Conservation (phyloP, 2,329 filamentous ascomycete genomes). For the Pseudocercospora fijiensis region DNA sequence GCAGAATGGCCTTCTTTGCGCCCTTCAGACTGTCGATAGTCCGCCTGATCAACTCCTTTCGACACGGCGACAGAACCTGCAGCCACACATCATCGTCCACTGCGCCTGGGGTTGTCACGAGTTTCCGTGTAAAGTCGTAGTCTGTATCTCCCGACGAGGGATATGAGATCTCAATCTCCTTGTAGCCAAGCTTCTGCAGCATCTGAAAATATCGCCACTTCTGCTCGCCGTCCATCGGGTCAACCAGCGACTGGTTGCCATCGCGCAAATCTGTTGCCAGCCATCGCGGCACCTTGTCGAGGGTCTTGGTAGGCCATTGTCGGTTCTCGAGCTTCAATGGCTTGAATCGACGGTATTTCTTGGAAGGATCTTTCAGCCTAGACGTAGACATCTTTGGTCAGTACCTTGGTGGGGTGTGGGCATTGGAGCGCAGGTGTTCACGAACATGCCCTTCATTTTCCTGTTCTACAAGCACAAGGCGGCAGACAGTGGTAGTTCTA, state of each 20-base stretch:
- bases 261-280: conserved; percentile 85
- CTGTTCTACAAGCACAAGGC: not conserved
- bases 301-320: conserved; percentile 79
- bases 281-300: conserved; percentile 87
- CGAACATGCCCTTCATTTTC: conserved; percentile 2
- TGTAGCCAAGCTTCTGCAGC: conserved; percentile 89
- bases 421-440: not conserved
- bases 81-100: conserved; percentile 88
- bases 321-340: conserved; percentile 66
- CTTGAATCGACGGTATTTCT: conserved; percentile 71
- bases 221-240: conserved; percentile 95
- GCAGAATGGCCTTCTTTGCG: conserved; percentile 88
- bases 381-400: conserved; percentile 15
- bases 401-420: conserved; percentile 2
- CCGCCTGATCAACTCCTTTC: conserved; percentile 82
- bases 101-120: conserved; percentile 79
- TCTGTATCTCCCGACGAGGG: conserved; percentile 92
- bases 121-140: conserved; percentile 86
- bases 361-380: conserved; percentile 61
- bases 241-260: conserved; percentile 88
- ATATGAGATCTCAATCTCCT: conserved; percentile 96
- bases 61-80: conserved; percentile 88
- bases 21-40: conserved; percentile 88
- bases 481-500: not conserved
- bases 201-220: conserved; percentile 96